A percentile compares a stretch with the other conserved stretches of the same genome.
Evolutionary conservation across 192 early-diverging fungal genomes (phyloP).

Genomic region (Entomortierella parvispora): DNA sequence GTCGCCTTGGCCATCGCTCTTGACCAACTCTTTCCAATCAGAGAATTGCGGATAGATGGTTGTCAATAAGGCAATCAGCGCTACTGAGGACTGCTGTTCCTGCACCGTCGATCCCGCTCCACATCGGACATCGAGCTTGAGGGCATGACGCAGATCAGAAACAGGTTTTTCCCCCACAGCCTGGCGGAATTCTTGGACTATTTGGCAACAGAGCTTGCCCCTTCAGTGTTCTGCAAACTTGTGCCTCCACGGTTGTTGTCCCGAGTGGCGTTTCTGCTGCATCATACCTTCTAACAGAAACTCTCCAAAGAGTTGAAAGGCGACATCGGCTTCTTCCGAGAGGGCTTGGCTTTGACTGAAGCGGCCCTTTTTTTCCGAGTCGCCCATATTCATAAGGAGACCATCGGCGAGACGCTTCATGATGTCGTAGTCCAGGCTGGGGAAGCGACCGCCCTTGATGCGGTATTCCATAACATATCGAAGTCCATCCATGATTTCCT

Average conservation of each 20-base stretch:
- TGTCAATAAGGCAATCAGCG: conserved; percentile 80
- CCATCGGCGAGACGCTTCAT: conserved; percentile 91
- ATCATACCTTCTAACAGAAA: conserved; percentile 85
- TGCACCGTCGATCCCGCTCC: conserved; percentile 69
- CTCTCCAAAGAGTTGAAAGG: conserved; percentile 94
- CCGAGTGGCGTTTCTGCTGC: no score
- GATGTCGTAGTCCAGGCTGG: conserved; percentile 79
- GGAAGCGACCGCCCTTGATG: conserved; percentile 86
- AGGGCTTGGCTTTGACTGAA: conserved; percentile 65
- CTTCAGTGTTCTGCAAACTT: no score
- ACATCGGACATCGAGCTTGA: conserved; percentile 83
- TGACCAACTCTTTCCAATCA: conserved; percentile 92
- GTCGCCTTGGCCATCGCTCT: conserved; percentile 79
- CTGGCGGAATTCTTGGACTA: conserved; percentile 86
- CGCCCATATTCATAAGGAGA: conserved; percentile 82
- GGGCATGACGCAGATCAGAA: conserved; percentile 78
- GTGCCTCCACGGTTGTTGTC: no score
- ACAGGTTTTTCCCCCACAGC: conserved; percentile 80
- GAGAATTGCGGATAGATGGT: conserved; percentile 80
- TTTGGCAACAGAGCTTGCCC: no score
- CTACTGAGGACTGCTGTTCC: conserved; percentile 77
- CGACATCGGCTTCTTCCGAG: conserved; percentile 83
- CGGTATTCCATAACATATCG: conserved; percentile 96
- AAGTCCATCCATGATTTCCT: conserved; percentile 87
- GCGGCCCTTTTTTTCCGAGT: conserved; percentile 67